phyloP scores from a whole-genome alignment of 352 stramenopile species.

The Phytophthora uliginosa region DNA sequence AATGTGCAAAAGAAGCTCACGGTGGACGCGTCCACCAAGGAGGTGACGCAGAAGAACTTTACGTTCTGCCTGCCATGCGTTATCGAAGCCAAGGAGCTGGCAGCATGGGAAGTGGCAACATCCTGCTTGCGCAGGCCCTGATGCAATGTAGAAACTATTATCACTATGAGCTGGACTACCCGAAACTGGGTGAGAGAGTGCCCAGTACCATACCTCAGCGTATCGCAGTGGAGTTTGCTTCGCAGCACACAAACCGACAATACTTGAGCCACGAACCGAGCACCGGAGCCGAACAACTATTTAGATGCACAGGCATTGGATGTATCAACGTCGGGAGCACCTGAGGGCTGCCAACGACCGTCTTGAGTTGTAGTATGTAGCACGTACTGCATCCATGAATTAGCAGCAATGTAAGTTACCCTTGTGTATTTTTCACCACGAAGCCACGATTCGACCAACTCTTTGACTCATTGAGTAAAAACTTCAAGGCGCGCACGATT shows the following conservation, averaged over 20 bases:
- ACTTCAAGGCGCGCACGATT: slow-evolving; percentile 13
- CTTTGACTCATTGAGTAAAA: slow-evolving; percentile 4
- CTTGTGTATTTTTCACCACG: neutral
- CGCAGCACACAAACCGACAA: neutral
- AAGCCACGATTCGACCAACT: neutral
- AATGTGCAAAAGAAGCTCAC: slow-evolving; percentile 56
- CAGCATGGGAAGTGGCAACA: slow-evolving; percentile 51
- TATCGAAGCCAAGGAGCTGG: slow-evolving; percentile 47
- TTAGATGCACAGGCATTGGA: neutral
- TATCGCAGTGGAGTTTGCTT: no score
- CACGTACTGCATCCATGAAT: neutral
- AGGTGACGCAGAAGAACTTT: slow-evolving; percentile 50
- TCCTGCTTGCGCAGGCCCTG: slow-evolving; percentile 26
- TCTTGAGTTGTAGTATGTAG: no score
- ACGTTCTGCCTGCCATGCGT: slow-evolving; percentile 68
- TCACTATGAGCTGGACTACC: neutral
- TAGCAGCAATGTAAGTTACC: neutral
- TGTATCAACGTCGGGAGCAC: neutral
- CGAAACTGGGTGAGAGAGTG: no score
- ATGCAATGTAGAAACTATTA: neutral
- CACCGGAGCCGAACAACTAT: neutral
- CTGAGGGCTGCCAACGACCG: neutral
- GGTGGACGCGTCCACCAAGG: slow-evolving; percentile 43
- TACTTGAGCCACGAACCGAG: neutral
- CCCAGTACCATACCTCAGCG: no score